These are phyloP conservation scores for Citrullus mucosospermus DNA, from an alignment of 306 rosid genomes.

Conservation along the genomic window DNA sequence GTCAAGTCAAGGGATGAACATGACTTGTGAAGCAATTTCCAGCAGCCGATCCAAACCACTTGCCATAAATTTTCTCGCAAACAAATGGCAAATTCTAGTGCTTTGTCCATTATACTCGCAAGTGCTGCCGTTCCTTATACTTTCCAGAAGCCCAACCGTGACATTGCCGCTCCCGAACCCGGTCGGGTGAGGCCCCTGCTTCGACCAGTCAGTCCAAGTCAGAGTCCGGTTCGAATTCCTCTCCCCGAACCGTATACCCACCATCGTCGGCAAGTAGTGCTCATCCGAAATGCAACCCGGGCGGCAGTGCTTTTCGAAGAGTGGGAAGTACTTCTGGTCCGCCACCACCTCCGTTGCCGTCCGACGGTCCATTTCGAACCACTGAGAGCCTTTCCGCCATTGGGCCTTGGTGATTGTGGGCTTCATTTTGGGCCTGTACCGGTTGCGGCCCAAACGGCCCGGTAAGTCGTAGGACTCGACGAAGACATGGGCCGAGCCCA, in stretches of 20 bases:
- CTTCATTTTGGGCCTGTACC: conserved; percentile 40
- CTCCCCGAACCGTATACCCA: conserved; percentile 33
- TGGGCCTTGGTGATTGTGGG: conserved; percentile 35
- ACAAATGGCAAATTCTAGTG: neutral
- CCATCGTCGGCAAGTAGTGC: conserved; percentile 66
- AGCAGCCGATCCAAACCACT: neutral
- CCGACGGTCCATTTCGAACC: conserved; percentile 68
- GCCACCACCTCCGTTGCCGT: conserved; percentile 51
- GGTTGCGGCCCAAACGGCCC: conserved; percentile 46
- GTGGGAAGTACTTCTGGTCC: conserved; percentile 40
- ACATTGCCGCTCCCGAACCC: neutral
- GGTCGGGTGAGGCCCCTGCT: conserved; percentile 64
- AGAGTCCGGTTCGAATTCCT: conserved; percentile 55
- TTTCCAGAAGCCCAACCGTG: neutral
- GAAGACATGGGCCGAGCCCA: conserved; percentile 36
- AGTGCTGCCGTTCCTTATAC: neutral
- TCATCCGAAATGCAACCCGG: conserved; percentile 63
- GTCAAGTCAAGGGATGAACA: neutral
- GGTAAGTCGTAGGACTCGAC: conserved; percentile 57
- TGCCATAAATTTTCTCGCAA: neutral
- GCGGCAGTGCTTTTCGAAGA: conserved; percentile 33
- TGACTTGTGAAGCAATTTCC: neutral
- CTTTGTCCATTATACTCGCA: neutral
- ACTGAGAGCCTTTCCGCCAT: conserved; percentile 83
- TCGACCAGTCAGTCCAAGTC: conserved; percentile 87